Base-by-base conservation (phyloP, 768 basidiomycete genomes). In the Podaxis sp. region DNA sequence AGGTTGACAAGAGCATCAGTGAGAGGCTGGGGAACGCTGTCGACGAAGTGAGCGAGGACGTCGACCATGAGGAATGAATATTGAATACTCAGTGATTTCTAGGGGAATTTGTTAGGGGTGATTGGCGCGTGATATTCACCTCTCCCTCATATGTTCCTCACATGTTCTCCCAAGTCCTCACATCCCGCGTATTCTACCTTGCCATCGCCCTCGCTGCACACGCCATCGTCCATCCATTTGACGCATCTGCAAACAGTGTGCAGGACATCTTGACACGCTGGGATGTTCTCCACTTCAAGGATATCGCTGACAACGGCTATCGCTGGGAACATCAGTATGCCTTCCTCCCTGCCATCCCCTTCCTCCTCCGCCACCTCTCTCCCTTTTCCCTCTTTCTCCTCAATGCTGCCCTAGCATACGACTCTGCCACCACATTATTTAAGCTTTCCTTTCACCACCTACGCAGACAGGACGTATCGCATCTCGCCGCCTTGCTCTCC, bases 271-370 rank as follows among this genome's bases (percentile, higher is more conserved):
- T 28, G 7, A 14, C 94, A 9, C 84, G 94, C 65, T 99, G 96
- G 97, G 96, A 98, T 69, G 79, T 79, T 2, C 81, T 98, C 64
- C 89, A 97, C 72, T 98, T 94, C 71, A 65, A 77, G 5, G 79
- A 82, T 66, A 83, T 93, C 56, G 91, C 93, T 0, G 67, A 77
- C 27, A 61, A 81, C 10, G 82, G 77, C 50, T 82, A 82, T 64
- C 65, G 73, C 28, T 86, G 84, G 69, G 96, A 98, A 69, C 82
- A 96, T 66, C 79, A 91, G 64, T 91, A 90, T 82, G 96, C 96
- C 0, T 98, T 93, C 72, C 82, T 93, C 63, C 90, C 92, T 1
- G 91, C 83, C 4, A 72, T 83, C 25, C 82, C 91, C 2, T 67
- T 75, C 10, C 50, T 73, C 67, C n/a, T 69, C 67, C 5, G 13